Evolutionary conservation across 2,329 filamentous ascomycete species (phyloP).

Genomic region (Trichoderma breve): DNA sequence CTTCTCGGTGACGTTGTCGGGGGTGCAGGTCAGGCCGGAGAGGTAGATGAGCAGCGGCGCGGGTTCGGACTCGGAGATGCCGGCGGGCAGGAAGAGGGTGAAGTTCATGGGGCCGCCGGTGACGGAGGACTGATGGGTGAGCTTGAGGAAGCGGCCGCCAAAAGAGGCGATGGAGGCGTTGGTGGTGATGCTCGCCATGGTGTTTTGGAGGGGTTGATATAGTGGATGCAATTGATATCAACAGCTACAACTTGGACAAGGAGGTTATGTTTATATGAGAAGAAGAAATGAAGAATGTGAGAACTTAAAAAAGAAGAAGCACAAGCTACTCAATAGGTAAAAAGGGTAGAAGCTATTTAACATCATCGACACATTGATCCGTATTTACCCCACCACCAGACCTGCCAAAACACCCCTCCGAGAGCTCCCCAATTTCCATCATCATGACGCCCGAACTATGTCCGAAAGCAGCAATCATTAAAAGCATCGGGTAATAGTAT

Average conservation of each 20-base stretch:
- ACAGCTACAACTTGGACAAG: no score
- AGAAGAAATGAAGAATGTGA: not conserved
- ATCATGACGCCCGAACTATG: conserved; percentile 18
- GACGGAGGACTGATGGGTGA: conserved; percentile 75
- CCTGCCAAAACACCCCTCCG: not conserved
- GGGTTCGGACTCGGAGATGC: conserved; percentile 52
- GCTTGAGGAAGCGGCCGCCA: conserved; percentile 91
- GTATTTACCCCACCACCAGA: conserved; percentile 9
- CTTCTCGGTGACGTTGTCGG: conserved; percentile 77
- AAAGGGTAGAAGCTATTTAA: not conserved
- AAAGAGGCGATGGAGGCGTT: conserved; percentile 88
- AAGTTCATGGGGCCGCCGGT: conserved; percentile 89
- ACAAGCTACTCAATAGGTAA: not conserved
- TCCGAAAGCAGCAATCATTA: conserved; percentile 1
- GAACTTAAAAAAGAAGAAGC: not conserved
- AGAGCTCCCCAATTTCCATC: not conserved
- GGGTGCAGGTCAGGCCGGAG: conserved; percentile 90
- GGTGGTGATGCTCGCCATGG: conserved; percentile 53
- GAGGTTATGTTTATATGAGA: not conserved
- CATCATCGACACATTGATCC: not conserved
- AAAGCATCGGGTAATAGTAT: conserved; percentile 14
- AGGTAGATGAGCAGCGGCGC: conserved; percentile 90
- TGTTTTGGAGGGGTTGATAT: not conserved
- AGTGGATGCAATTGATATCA: no score
- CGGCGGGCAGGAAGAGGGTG: conserved; percentile 85